phyloP scores from a whole-genome alignment of 495 filamentous ascomycete species.

The Aspergillus panamensis region DNA sequence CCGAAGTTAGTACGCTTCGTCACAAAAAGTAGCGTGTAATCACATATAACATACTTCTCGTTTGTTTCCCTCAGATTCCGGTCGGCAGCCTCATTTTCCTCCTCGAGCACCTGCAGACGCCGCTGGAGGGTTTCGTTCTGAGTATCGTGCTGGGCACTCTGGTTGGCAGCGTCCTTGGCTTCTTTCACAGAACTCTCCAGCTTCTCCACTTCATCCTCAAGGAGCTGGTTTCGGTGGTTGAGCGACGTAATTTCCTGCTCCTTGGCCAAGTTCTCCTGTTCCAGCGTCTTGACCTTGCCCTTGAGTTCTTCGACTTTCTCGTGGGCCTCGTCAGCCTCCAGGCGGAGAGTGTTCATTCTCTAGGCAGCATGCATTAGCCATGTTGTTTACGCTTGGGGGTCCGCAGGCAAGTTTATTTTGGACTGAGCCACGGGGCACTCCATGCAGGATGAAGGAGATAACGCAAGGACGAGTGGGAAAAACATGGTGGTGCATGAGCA shows the following conservation, averaged over 20 bases:
- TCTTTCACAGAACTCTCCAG: conserved; percentile 72
- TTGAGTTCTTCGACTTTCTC: conserved; percentile 82
- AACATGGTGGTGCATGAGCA: conserved; percentile 24
- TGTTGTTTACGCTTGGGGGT: too few species aligned
- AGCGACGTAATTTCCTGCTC: conserved; percentile 97
- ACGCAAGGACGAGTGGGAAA: conserved; percentile 4
- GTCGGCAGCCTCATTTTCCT: conserved; percentile 94
- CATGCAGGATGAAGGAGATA: conserved; percentile 21
- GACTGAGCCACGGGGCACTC: neutral
- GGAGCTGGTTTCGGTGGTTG: conserved; percentile 80
- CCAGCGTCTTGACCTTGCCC: conserved; percentile 77
- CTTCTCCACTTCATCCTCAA: conserved; percentile 91
- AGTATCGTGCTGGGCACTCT: conserved; percentile 68
- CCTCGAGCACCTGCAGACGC: conserved; percentile 91
- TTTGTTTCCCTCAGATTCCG: conserved; percentile 92
- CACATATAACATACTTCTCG: conserved; percentile 73
- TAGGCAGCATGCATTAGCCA: conserved; percentile 38
- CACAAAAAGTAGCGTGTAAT: neutral
- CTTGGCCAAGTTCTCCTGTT: conserved; percentile 93
- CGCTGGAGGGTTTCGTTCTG: conserved; percentile 88
- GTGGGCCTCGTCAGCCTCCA: conserved; percentile 81
- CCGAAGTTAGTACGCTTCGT: conserved; percentile 19
- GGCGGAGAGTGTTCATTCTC: conserved; percentile 91
- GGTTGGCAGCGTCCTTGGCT: conserved; percentile 70
- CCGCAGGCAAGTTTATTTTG: too few species aligned